A percentile compares a stretch with the other conserved stretches of the same genome.
Conservation (phyloP, 768 basidiomycete species). For the Suillus placidus region DNA sequence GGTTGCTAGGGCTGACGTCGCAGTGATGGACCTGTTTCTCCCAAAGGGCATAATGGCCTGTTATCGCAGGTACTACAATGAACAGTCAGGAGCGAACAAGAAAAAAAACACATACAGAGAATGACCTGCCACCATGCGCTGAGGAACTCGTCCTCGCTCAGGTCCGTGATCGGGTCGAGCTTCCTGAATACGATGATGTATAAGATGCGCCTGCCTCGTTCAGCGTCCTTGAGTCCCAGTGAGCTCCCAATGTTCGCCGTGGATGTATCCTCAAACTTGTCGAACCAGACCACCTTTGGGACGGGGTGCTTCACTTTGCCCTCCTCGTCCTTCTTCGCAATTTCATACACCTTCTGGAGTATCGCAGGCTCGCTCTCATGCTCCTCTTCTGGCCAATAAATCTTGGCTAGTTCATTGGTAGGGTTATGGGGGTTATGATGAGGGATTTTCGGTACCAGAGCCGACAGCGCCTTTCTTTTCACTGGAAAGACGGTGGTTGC, state of each 20-base stretch:
- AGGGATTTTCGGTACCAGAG: not conserved
- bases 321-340: not conserved
- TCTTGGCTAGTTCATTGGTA: not conserved
- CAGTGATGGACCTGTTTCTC: too few species aligned
- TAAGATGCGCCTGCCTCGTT: slow-evolving; percentile 15
- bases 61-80: too few species aligned
- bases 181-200: slow-evolving; percentile 8
- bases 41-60: too few species aligned
- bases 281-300: not conserved
- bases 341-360: not conserved
- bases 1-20: too few species aligned
- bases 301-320: not conserved
- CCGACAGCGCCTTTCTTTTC: not conserved
- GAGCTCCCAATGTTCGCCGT: not conserved
- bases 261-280: slow-evolving; percentile 5
- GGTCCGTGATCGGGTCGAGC: too few species aligned
- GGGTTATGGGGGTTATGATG: not conserved
- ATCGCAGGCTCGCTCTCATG: not conserved
- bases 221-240: not conserved
- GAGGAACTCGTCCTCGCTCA: too few species aligned
- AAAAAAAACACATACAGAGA: too few species aligned
- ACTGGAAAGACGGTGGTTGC: slow-evolving; percentile 17
- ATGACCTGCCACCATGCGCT: too few species aligned
- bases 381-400: not conserved
- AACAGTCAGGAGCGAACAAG: too few species aligned